These are phyloP conservation scores for Solanum megistacrolobum DNA, from an alignment of 257 asterid species.

Conservation along the genomic window DNA sequence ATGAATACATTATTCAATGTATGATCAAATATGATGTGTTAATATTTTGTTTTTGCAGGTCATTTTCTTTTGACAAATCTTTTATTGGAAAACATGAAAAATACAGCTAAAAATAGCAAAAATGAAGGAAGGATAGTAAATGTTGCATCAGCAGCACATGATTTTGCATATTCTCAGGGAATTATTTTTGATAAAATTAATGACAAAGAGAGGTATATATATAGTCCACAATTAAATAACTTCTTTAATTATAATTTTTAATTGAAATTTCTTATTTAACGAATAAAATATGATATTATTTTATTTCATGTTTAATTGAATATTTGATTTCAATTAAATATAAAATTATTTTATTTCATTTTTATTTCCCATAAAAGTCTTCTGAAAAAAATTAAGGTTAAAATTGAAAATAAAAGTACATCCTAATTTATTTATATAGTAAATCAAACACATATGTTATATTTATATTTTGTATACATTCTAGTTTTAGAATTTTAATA, in stretches of 20 bases:
- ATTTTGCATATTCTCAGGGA: constrained; percentile 26
- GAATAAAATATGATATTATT: neutral
- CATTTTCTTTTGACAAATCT: neutral
- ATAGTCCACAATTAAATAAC: neutral
- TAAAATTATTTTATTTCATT: too few relatives aligned
- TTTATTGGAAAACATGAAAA: constrained; percentile 34
- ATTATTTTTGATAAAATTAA: constrained; percentile 45
- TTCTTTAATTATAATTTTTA: neutral
- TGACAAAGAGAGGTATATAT: constrained; percentile 23
- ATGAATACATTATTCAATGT: neutral
- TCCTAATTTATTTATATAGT: too few relatives aligned
- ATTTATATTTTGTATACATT: neutral
- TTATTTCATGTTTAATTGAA: neutral
- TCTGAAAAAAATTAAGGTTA: neutral
- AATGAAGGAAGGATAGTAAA: constrained; percentile 55
- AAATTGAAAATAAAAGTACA: too few relatives aligned
- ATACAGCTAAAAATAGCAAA: constrained; percentile 35
- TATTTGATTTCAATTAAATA: too few relatives aligned
- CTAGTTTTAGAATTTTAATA: neutral
- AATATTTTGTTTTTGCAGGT: neutral
- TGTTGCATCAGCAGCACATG: constrained; percentile 43
- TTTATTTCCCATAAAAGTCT: neutral
- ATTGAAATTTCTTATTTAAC: neutral
- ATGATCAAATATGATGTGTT: neutral
- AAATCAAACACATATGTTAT: neutral